phyloP scores from a whole-genome alignment of 495 filamentous ascomycete species.

The Aspergillus heteromorphus region DNA sequence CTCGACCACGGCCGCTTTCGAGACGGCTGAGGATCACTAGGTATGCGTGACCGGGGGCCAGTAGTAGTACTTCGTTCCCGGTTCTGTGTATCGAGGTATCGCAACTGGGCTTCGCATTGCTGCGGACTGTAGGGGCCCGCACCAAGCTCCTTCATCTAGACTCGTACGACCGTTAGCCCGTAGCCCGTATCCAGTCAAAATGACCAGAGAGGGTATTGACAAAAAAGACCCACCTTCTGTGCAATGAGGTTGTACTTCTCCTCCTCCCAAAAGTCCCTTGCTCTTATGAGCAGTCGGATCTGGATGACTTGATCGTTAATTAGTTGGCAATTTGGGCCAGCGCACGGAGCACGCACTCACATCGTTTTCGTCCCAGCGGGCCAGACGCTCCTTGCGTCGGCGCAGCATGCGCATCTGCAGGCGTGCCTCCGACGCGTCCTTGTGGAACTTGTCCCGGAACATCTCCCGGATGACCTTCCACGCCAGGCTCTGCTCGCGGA shows the following conservation, averaged over 20 bases:
- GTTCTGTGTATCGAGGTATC: slow-evolving; percentile 21
- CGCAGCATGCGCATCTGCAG: slow-evolving; percentile 70
- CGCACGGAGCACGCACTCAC: slow-evolving; percentile 44
- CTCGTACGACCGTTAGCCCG: slow-evolving; percentile 1
- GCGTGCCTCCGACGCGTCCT: slow-evolving; percentile 61
- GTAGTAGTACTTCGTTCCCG: slow-evolving; percentile 13
- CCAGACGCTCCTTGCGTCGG: slow-evolving; percentile 54
- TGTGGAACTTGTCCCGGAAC: slow-evolving; percentile 57
- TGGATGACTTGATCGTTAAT: slow-evolving; percentile 21
- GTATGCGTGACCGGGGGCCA: slow-evolving; percentile 20
- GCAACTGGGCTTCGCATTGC: slow-evolving; percentile 35
- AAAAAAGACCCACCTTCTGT: slow-evolving; percentile 36
- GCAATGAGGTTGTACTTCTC: slow-evolving; percentile 48
- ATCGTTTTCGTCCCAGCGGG: slow-evolving; percentile 64
- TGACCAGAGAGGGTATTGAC: not conserved
- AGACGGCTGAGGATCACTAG: slow-evolving; percentile 22
- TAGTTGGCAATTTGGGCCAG: not conserved
- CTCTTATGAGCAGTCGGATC: slow-evolving; percentile 42
- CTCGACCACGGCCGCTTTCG: slow-evolving; percentile 12
- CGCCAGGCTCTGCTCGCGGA: slow-evolving; percentile 61
- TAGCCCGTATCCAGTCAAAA: too few relatives aligned
- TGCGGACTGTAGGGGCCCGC: slow-evolving; percentile 28
- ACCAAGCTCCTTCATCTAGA: slow-evolving; percentile 37
- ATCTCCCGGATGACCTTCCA: slow-evolving; percentile 66
- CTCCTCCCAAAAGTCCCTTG: slow-evolving; percentile 44